Conservation (phyloP, 768 basidiomycete species). For the Boletus pseudo-olivaceus region DNA sequence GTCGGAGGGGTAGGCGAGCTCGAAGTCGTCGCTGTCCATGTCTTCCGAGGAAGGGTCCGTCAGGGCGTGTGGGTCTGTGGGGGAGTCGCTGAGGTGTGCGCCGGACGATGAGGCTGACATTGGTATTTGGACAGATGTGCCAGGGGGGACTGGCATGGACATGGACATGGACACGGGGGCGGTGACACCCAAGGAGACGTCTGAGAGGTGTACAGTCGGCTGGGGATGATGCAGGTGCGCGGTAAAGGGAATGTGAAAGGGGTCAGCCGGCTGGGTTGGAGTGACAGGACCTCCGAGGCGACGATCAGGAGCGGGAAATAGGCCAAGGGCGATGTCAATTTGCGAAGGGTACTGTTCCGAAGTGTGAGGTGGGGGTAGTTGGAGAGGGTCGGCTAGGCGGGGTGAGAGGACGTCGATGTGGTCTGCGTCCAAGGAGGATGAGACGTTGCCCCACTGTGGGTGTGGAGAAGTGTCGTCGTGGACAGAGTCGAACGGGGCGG, state of each 20-base stretch:
- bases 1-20: conserved; percentile 21
- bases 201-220: conserved; percentile 24
- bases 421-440: not conserved
- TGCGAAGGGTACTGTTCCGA: not conserved
- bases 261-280: not conserved
- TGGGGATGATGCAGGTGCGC: conserved; percentile 1
- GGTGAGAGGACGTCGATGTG: not conserved
- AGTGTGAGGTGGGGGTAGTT: too few species aligned
- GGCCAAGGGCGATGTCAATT: not conserved
- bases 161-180: not conserved
- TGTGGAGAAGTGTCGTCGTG: too few species aligned
- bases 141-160: not conserved
- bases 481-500: too few species aligned
- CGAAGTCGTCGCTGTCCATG: conserved; percentile 19
- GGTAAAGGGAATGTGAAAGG: not conserved
- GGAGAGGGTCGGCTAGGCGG: not conserved
- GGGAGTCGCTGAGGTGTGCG: not conserved
- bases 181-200: conserved; percentile 8
- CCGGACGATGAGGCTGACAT: not conserved
- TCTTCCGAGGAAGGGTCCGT: conserved; percentile 10
- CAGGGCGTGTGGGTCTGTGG: not conserved
- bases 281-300: conserved; percentile 1
- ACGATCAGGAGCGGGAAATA: conserved; percentile 10
- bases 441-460: conserved; percentile 1
- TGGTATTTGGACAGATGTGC: conserved; percentile 3